Base-by-base conservation (phyloP, 2,329 filamentous ascomycete species). In the Arthrobotrys sphaeroides region DNA sequence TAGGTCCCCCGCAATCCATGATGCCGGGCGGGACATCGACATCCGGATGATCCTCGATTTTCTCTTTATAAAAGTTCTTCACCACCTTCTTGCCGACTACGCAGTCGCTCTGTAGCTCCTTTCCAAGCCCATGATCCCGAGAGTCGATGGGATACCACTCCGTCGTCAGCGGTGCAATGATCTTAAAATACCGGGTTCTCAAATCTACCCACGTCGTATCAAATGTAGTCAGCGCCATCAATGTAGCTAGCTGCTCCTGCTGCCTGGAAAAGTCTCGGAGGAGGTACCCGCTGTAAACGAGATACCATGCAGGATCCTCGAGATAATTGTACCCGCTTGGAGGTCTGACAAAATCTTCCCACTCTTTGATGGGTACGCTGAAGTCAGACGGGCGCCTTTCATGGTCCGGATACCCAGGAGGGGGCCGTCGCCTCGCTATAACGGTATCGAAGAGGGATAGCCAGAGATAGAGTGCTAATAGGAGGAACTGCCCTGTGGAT, bases 291-390 rank as follows among this genome's bases (percentile, higher is more conserved):
- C 40, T 28, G 53, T 61, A 28, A 13, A 69, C 28, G 22, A 69
- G 53, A 16, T 69, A 69, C 65, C 65, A 69, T 16, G 18, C 28
- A 6, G 65, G 65, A n/a, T 69, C 53, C 43, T 61, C 65, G 20
- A 69, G 53, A 26, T 51, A 49, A 42, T 49, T 40, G 26, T 22
- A 5, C 12, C 20, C 5, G 6, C 13, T 22, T 1, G 53, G 33
- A 1, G 43, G 31, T 4, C 36, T 51, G 12, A 38, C 42, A 18
- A 69, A 69, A 6, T n/a, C 28, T 9, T 53, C 26, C 47, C 47
- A 53, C 5, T 53, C 47, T 10, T 53, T 6, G 26, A 18, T n/a
- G 6, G 47, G n/a, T 16, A 53, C n/a, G 7, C 3, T 33, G 26
- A 53, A 53, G 26, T 53, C 47, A 3, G 47, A 53, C n/a, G 47